These are phyloP conservation scores for Magnusiomyces suaveolens DNA, from an alignment of 1,139 yeast genomes.

Conservation along the genomic window DNA sequence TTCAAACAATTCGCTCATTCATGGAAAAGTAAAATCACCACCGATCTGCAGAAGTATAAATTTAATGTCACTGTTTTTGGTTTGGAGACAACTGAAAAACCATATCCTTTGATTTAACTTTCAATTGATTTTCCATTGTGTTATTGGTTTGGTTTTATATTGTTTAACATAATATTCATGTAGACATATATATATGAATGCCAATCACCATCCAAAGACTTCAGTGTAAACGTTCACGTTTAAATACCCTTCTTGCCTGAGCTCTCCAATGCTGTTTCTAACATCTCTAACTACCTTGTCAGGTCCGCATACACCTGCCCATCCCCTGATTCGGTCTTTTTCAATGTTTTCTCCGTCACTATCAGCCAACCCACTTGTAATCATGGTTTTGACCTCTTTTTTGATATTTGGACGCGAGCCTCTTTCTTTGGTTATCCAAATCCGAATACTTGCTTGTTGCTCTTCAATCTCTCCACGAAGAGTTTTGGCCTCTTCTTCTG, in stretches of 20 bases:
- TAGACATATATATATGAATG: too few species aligned
- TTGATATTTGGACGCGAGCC: slow-evolving; percentile 21
- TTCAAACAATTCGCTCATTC: too few species aligned
- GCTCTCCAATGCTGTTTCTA: slow-evolving; percentile 21
- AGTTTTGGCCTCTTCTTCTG: not conserved
- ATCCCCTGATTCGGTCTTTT: slow-evolving; percentile 7
- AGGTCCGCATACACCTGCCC: slow-evolving; percentile 27
- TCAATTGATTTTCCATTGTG: not conserved
- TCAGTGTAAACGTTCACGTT: slow-evolving; percentile 21
- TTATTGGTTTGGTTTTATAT: not conserved
- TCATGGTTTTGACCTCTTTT: slow-evolving; percentile 13
- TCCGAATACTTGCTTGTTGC: slow-evolving; percentile 8
- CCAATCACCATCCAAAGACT: slow-evolving; percentile 24
- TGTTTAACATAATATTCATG: not conserved
- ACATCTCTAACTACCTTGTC: slow-evolving; percentile 20
- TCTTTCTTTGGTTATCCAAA: slow-evolving; percentile 21
- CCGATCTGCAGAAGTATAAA: too few species aligned
- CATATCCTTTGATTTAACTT: too few species aligned
- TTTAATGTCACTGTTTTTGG: too few species aligned
- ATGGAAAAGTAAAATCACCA: too few species aligned
- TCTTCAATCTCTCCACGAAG: slow-evolving; percentile 1
- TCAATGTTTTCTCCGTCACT: not conserved
- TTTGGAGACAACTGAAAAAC: too few species aligned
- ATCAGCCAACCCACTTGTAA: slow-evolving; percentile 3
- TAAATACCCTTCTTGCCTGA: slow-evolving; percentile 18